A percentile compares a stretch with the other conserved stretches of the same genome.
Conservation (phyloP, 129 eudicot species). For the Flaveria trinervia region DNA sequence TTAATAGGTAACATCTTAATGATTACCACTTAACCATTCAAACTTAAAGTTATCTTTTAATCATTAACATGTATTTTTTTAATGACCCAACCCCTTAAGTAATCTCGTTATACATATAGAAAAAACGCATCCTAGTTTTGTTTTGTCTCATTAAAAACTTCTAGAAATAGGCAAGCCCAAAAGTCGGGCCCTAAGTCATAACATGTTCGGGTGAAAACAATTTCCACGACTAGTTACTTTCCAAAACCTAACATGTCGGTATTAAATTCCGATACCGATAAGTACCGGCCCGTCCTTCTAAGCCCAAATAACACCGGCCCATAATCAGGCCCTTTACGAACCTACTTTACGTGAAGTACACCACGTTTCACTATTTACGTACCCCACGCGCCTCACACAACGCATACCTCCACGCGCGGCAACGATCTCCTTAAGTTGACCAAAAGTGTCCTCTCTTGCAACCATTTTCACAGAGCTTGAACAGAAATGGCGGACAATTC, state of each 20-base stretch:
- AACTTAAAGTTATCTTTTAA: too few species aligned
- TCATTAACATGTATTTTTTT: too few species aligned
- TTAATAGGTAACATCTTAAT: too few species aligned
- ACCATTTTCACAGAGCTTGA: slow-evolving; percentile 9
- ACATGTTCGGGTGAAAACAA: not conserved
- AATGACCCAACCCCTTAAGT: too few species aligned
- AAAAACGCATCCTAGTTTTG: not conserved
- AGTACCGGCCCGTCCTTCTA: not conserved
- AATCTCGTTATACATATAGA: too few species aligned
- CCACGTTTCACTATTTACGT: not conserved
- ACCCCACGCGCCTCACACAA: not conserved
- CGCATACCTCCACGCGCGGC: slow-evolving; percentile 19
- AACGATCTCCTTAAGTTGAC: slow-evolving; percentile 28
- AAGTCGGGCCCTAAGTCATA: not conserved
- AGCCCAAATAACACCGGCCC: slow-evolving; percentile 27
- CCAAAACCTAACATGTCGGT: slow-evolving; percentile 13
- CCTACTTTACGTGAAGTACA: slow-evolving; percentile 18
- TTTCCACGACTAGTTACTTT: not conserved
- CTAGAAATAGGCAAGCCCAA: not conserved
- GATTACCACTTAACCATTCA: too few species aligned
- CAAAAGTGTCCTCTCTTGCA: not conserved
- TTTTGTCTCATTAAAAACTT: not conserved
- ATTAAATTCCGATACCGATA: not conserved
- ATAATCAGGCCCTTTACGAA: not conserved
- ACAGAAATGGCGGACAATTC: slow-evolving; percentile 43